phyloP scores from a whole-genome alignment of 2,329 filamentous ascomycete species.

The Onygena corvina region DNA sequence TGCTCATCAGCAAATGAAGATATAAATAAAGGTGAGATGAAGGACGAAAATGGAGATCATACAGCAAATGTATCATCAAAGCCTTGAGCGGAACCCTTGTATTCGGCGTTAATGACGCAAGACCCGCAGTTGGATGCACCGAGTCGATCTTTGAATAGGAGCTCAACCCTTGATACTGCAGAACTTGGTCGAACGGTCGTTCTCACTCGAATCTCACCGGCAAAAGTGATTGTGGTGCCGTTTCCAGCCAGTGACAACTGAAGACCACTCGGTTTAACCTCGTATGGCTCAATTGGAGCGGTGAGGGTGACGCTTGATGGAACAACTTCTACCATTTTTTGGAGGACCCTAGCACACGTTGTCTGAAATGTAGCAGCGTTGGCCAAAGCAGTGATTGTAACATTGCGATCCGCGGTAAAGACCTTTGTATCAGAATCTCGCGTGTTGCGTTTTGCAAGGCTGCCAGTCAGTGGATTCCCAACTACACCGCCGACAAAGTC shows the following conservation, averaged over 20 bases:
- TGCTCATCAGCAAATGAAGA: background rate
- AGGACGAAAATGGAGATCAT: background rate
- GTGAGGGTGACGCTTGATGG: constrained; percentile 10
- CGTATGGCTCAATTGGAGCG: constrained; percentile 12
- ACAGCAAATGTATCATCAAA: constrained; percentile 14
- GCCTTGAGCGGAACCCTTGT: constrained; percentile 10
- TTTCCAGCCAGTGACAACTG: constrained; percentile 11
- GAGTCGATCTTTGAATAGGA: constrained; percentile 11
- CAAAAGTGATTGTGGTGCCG: constrained; percentile 9
- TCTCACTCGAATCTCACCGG: constrained; percentile 13
- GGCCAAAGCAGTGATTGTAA: constrained; percentile 9
- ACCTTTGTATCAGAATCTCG: constrained; percentile 13
- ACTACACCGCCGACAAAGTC: constrained; percentile 8
- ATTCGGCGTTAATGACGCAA: constrained; percentile 9
- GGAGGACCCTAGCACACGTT: constrained; percentile 10
- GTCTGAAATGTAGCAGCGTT: constrained; percentile 8
- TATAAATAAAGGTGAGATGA: background rate
- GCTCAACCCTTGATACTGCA: constrained; percentile 8
- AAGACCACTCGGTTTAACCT: constrained; percentile 11
- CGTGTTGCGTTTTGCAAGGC: constrained; percentile 7
- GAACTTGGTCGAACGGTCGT: constrained; percentile 9
- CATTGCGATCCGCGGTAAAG: constrained; percentile 12
- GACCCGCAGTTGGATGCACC: constrained; percentile 10
- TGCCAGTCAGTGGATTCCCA: constrained; percentile 9
- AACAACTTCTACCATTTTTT: constrained; percentile 15